Base-by-base conservation (phyloP, 2,329 filamentous ascomycete species). In the Tricladium varicosporioides region DNA sequence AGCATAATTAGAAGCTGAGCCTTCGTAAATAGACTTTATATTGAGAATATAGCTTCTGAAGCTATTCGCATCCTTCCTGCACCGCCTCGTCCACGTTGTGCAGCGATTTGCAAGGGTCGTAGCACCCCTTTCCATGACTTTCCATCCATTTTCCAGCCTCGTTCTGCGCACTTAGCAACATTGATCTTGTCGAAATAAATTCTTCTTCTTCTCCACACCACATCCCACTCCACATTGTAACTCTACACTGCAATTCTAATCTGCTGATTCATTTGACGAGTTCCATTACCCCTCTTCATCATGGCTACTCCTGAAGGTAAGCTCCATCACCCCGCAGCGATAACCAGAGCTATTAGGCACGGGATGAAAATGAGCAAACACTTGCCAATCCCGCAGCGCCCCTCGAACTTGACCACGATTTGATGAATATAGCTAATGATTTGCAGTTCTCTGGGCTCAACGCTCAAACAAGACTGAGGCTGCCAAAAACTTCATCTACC, bases 381-480 rank as follows among this genome's bases (percentile, higher is more conserved):
- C 40, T n/a, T 51, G 44, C 46, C 50, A 40, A 36, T 54, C 15
- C 27, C 18, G 27, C 31, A 32, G 18, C 49, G 55, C 47, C 48
- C 36, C 40, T 33, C 47, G 22, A 18, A 31, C 42, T 47, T 13
- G 15, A 19, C 11, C 11, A 22, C 19, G 27, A 40, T 11, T 46
- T 31, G 16, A 44, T 11, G 15, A 33, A 49, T 15, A 48, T 47
- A 59, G 52, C 63, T 65, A 63, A 65, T 53, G 46, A 16, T 47
- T 36, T 48, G 46, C 70, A 97, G 94, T 99, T 69, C 89, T 92
- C 76, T 99, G 94, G 94, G 93, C 94, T 65, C 94, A 99, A 81
- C 92, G 94, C 81, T 97, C 93, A 48, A 94, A 87, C 71, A 79
- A 76, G 67, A 80, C 80, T 66, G 92, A 97, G 54, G 74, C 89